Base-by-base conservation (phyloP, 352 stramenopile species). In the Phytopythium sindhum region DNA sequence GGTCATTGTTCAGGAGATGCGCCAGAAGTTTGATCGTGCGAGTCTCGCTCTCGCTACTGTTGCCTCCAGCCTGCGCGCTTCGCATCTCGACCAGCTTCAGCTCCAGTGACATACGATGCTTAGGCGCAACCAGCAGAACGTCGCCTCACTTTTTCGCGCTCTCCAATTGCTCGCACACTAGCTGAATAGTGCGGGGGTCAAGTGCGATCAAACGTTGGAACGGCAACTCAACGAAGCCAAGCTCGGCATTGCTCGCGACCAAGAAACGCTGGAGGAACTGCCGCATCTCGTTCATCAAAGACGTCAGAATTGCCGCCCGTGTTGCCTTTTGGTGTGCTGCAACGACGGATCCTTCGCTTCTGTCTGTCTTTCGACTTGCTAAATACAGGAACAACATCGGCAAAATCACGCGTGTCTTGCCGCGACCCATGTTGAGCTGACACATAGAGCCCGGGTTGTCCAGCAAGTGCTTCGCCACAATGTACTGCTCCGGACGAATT, bases 401-500 rank as follows among this genome's bases (percentile, higher is more conserved):
- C 12, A 96, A 55, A 60, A 97, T 95, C 33, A 97, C 90, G 6
- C 78, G 66, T 21, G 86, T 96, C 72, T 96, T 96, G n/a, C 89
- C 89, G 28, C 86, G 68, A 0, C 88, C 90, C 87, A 96, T 96
- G 61, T 96, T 96, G 8, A 97, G 73, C 60, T 97, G 86, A 15
- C 84, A 89, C 14, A n/a, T 80, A 4, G 81, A 74, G 31, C 83
- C 77, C 15, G 77, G 77, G 15, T 81, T 68, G 11, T 88, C 48
- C 39, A 96, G 83, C 24, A 97, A 65, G 52, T 96, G 83, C n/a
- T 76, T 59, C 10, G 84, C 78, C 31, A 96, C 76, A 4, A 87
- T 68, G 57, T 80, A 93, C 62, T 97, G 88, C 41, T 93, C 84
- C n/a, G 77, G 81, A 0, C 86, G 78, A 29, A 96, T 97, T 63